Base-by-base conservation (phyloP, 176 grass and related monocot genomes). In the Rhynchospora breviuscula region DNA sequence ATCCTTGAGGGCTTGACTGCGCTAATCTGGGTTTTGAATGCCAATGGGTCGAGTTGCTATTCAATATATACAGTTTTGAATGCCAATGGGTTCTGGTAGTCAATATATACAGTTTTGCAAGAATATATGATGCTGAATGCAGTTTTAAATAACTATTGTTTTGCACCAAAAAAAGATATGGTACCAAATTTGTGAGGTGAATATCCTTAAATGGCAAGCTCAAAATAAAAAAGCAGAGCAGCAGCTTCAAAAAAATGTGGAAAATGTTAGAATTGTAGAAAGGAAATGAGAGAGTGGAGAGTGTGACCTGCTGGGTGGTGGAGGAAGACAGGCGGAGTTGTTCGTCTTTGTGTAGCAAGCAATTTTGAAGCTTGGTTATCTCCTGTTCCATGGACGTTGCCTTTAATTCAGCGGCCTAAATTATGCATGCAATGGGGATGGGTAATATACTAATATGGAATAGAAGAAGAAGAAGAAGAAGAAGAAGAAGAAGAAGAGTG, bases 321-420 rank as follows among this genome's bases (percentile, higher is more conserved):
- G 59, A 84, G 46, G 83, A 63, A 2, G 90, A 81, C 22, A 75
- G 26, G 6, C 48, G 77, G 33, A 97, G 60, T 35, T 91, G 81
- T 67, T 97, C 88, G 51, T 94, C 88, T 80, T 92, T 97, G n/a
- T 86, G 77, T 73, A 79, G 63, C 18, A 94, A 85, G 51, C 85
- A 94, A 80, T 84, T 89, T 86, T 94, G 94, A 67, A 97, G 84
- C 69, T 87, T 89, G 35, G 64, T 72, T 17, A 97, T 85, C 78
- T 97, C 88, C 44, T 94, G 90, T 64, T 97, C 92, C 94, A 94
- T 97, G 81, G 70, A 88, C 52, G 22, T 88, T 68, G 90, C 88
- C 66, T 92, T 92, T 6, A 57, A 86, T 63, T 97, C 94, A 18
- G 87, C 88, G 43, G 88, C 87, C 94, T 97, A 84, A 68, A 29